Base-by-base conservation (phyloP, 2,329 filamentous ascomycete species). In the Colletotrichum lini region DNA sequence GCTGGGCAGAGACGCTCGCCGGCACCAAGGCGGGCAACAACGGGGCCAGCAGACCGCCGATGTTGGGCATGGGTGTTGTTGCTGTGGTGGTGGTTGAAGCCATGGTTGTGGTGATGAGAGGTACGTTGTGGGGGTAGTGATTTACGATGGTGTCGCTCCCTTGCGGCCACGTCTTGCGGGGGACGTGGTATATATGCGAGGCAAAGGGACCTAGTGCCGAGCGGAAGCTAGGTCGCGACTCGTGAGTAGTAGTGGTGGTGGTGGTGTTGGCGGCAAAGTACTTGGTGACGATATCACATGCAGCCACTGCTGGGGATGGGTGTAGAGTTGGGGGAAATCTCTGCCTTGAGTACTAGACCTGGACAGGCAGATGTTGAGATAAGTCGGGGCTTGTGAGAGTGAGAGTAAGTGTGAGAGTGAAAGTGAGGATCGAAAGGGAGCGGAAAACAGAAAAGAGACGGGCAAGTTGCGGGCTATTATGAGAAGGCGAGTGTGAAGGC, bases 1-100 rank as follows among this genome's bases (percentile, higher is more conserved):
- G 90, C 70, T 88, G 81, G 18, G 87, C 84, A 35, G 90, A 90
- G 72, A 88, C 83, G 50, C 90, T 83, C 44, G 90, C 89, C 30
- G 88, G 85, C 13, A 89, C 88, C 45, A 93, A 82, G 47, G 89
- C 86, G 10, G 89, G 87, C 57, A 93, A 84, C 67, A 92, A 83
- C 58, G 88, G 87, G 16, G 85, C 84, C 42, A 92, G 79, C 40
- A 90, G 82, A 66, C 81, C 78, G 66, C 84, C 80, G 67, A 85
- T 77, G 77, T 87, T 82, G 56, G 70, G 67, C 73, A 72, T 74
- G 44, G 74, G 65, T 70, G 72, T 58, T 67, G 54, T 74, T 40
- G 74, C 63, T 70, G 72, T 53, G 65, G 54, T 70, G 56, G 64
- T 77, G 65, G 75, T 73, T 30, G 75, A 72, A 52, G 76, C 67